Evolutionary conservation across 1,139 yeast genomes (phyloP).

Genomic region (Pichia sorboxylosa): DNA sequence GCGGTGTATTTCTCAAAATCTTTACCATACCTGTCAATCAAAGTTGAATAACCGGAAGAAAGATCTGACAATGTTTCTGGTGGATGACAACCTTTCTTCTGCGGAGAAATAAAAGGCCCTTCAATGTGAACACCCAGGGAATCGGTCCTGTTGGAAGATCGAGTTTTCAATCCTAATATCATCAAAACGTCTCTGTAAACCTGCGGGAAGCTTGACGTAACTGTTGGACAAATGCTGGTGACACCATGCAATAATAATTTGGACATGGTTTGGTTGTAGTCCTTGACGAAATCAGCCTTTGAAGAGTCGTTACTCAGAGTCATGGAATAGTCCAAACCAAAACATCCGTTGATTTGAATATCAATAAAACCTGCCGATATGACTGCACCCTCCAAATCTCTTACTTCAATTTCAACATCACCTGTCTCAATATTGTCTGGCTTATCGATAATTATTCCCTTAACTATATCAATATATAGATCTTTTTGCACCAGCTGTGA

Average conservation of each 20-base stretch:
- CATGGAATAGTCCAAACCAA: conserved; percentile 43
- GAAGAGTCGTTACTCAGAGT: conserved; percentile 24
- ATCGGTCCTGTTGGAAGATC: too few species aligned
- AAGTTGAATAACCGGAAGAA: too few species aligned
- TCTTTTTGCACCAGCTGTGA: conserved; percentile 34
- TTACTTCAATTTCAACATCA: conserved; percentile 13
- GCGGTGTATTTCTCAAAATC: too few species aligned
- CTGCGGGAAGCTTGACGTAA: conserved; percentile 43
- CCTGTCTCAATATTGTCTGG: conserved; percentile 8
- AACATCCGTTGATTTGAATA: conserved; percentile 52
- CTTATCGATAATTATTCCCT: conserved; percentile 34
- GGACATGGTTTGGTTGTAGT: conserved; percentile 37
- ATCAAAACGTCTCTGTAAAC: conserved; percentile 45
- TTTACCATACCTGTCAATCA: too few species aligned
- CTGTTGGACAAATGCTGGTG: conserved; percentile 50
- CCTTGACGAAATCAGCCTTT: conserved; percentile 21
- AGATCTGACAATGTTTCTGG: too few species aligned
- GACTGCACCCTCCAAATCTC: conserved; percentile 39
- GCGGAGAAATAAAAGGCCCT: too few species aligned
- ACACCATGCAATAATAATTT: conserved; percentile 45
- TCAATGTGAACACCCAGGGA: too few species aligned
- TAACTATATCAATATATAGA: conserved; percentile 33
- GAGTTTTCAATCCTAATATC: conserved; percentile 27
- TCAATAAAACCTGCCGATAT: conserved; percentile 53
- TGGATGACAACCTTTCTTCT: too few species aligned